A percentile compares a stretch with the other conserved stretches of the same genome.
These are phyloP conservation scores for Lactarius sp. DNA, from an alignment of 768 basidiomycete genomes.

Conservation along the genomic window DNA sequence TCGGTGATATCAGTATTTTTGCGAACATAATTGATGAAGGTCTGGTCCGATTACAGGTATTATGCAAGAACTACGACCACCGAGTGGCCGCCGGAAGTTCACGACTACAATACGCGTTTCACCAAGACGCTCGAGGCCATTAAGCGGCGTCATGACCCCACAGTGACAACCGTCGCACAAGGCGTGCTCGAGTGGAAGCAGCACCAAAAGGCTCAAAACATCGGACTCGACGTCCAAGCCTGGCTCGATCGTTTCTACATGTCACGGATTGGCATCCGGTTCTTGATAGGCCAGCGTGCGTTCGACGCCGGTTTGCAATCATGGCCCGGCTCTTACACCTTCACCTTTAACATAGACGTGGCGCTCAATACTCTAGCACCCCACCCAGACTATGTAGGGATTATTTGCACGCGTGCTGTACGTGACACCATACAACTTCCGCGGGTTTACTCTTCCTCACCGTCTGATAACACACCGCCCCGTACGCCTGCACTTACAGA, in stretches of 20 bases:
- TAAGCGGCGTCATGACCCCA: constrained; percentile 94
- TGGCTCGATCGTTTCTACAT: constrained; percentile 98
- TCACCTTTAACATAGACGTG: constrained; percentile 53
- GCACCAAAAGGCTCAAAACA: constrained; percentile 57
- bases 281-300: constrained; percentile 91
- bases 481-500: constrained; percentile 39
- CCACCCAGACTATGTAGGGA: constrained; percentile 91
- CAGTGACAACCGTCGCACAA: constrained; percentile 94
- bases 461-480: background rate
- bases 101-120: constrained; percentile 89
- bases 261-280: constrained; percentile 92
- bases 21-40: background rate
- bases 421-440: constrained; percentile 30
- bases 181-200: constrained; percentile 97
- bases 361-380: constrained; percentile 90
- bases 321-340: background rate
- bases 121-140: constrained; percentile 83
- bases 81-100: constrained; percentile 87
- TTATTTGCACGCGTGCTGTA: constrained; percentile 91
- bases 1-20: constrained; percentile 34
- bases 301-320: background rate
- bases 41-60: constrained; percentile 50
- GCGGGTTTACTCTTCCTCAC: background rate
- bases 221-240: constrained; percentile 84
- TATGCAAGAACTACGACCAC: constrained; percentile 71